A percentile compares a stretch with the other conserved stretches of the same genome.
Evolutionary conservation across 2,329 filamentous ascomycete species (phyloP).

Genomic region (Aspergillus fijiensis): DNA sequence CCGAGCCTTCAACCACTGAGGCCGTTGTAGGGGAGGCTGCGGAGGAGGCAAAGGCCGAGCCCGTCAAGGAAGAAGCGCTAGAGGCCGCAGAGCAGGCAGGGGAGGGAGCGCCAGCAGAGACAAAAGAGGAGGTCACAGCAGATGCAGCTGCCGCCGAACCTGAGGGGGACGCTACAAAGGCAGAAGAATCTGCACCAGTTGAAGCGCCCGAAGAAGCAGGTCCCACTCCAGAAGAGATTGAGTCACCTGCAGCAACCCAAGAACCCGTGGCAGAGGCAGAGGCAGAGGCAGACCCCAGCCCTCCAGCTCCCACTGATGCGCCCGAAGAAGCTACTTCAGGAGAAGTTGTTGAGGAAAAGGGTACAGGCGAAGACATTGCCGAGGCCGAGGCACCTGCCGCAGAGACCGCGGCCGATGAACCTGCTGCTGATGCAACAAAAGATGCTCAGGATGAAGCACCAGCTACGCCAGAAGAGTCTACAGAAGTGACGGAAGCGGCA

Average conservation of each 20-base stretch:
- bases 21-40: background rate
- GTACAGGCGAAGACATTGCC: background rate
- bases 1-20: background rate
- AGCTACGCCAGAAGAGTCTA: conserved; percentile 9
- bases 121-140: conserved; percentile 11
- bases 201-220: conserved; percentile 15
- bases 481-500: conserved; percentile 9
- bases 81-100: conserved; percentile 14
- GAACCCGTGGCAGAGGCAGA: background rate
- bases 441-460: background rate
- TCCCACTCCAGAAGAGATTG: conserved; percentile 8
- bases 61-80: conserved; percentile 5
- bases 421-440: background rate
- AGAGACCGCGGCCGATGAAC: conserved; percentile 1
- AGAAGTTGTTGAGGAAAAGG: background rate
- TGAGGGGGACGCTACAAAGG: conserved; percentile 12
- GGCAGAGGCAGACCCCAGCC: conserved; percentile 1
- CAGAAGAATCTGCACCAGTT: conserved; percentile 3
- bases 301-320: conserved; percentile 12
- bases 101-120: background rate
- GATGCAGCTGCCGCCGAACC: conserved; percentile 12
- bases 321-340: conserved; percentile 17
- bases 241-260: conserved; percentile 1
- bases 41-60: background rate
- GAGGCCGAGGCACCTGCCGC: background rate